Evolutionary conservation across 768 basidiomycete species (phyloP).

Genomic region (Naganishia vaughanmartiniae): DNA sequence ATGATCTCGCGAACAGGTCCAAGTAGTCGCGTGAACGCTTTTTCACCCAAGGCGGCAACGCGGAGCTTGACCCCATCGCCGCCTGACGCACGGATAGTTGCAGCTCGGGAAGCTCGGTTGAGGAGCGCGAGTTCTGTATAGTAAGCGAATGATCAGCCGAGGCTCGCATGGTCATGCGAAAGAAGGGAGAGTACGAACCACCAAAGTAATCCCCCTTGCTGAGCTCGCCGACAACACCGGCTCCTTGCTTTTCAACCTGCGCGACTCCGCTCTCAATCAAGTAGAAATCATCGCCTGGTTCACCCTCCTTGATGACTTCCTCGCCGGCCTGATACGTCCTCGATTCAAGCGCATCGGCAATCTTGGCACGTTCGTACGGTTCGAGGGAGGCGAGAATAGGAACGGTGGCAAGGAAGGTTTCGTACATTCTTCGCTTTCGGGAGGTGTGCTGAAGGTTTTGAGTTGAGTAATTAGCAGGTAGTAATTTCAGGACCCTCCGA

Average conservation of each 20-base stretch:
- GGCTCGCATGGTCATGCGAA: slow-evolving; percentile 6
- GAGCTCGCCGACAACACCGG: slow-evolving; percentile 63
- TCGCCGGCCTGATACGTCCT: slow-evolving; percentile 77
- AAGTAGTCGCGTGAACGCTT: slow-evolving; percentile 87
- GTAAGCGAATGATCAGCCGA: slow-evolving; percentile 10
- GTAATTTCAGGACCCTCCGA: too few species aligned
- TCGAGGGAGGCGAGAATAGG: slow-evolving; percentile 80
- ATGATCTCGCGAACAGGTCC: slow-evolving; percentile 89
- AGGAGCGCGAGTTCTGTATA: slow-evolving; percentile 80
- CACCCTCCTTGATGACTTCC: slow-evolving; percentile 84
- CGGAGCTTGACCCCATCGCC: slow-evolving; percentile 64
- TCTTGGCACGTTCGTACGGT: slow-evolving; percentile 87
- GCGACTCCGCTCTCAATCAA: slow-evolving; percentile 95
- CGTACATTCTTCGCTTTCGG: slow-evolving; percentile 89
- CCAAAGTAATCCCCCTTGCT: slow-evolving; percentile 97
- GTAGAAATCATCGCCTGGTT: slow-evolving; percentile 95
- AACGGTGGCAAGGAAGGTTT: slow-evolving; percentile 88
- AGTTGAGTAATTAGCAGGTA: too few species aligned
- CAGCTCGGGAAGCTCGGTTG: slow-evolving; percentile 82
- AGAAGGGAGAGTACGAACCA: slow-evolving; percentile 57
- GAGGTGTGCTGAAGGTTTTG: slow-evolving; percentile 66
- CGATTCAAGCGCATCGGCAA: slow-evolving; percentile 90
- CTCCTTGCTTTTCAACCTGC: slow-evolving; percentile 67
- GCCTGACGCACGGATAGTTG: slow-evolving; percentile 72
- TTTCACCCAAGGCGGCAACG: slow-evolving; percentile 87